Evolutionary conservation across 2,329 filamentous ascomycete species (phyloP).

Genomic region (Sclerotinia glacialis): DNA sequence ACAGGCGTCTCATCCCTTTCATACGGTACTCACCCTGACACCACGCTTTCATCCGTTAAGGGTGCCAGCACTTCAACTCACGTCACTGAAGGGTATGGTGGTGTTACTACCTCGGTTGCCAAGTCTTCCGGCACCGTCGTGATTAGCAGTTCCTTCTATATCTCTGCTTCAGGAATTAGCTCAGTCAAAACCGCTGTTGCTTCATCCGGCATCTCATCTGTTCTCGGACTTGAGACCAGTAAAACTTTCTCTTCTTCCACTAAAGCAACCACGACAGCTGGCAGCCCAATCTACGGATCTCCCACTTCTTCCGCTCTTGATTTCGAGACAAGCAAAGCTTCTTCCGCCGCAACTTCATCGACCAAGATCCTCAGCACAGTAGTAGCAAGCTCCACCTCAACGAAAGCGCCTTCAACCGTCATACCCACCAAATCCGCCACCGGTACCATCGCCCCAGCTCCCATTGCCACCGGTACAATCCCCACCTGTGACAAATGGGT

Average conservation of each 20-base stretch:
- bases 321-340: background rate
- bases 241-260: background rate
- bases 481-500: constrained; percentile 36
- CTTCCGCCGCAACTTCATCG: background rate
- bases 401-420: background rate
- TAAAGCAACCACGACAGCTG: background rate
- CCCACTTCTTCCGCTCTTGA: background rate
- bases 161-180: constrained; percentile 4
- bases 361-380: background rate
- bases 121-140: background rate
- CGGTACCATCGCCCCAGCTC: constrained; percentile 5
- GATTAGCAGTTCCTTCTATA: background rate
- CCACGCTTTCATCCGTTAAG: background rate
- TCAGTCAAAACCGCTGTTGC: background rate
- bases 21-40: constrained; percentile 4
- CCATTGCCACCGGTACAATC: constrained; percentile 35
- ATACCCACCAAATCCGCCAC: constrained; percentile 1
- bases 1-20: background rate
- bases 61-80: background rate
- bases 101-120: background rate
- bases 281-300: background rate
- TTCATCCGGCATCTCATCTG: background rate
- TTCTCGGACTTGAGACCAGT: background rate
- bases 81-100: background rate
- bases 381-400: background rate